Percentiles rank a stretch among this genome's conserved stretches.
Conservation (phyloP, 2,329 filamentous ascomycete genomes). For the Sclerotinia spermophila region DNA sequence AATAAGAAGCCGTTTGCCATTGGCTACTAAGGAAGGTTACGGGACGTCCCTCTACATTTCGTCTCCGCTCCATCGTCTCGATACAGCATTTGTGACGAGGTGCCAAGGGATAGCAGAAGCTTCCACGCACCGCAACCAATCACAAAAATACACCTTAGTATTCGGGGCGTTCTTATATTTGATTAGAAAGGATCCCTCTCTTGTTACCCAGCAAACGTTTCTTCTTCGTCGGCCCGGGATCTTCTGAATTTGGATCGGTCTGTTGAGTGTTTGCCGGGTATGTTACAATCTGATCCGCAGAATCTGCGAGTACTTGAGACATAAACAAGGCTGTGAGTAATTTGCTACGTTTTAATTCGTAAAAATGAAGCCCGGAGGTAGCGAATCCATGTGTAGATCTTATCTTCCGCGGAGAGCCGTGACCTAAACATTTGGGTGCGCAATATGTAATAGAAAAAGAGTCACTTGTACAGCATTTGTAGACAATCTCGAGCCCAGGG, state of each 20-base stretch:
- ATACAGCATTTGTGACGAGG: not conserved
- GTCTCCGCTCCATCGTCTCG: not conserved
- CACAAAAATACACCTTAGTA: not conserved
- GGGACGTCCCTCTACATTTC: not conserved
- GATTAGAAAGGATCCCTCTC: not conserved
- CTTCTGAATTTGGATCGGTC: not conserved
- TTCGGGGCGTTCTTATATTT: not conserved
- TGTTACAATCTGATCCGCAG: conserved; percentile 2
- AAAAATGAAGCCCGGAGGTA: not conserved
- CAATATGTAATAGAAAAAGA: not conserved
- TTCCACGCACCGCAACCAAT: not conserved
- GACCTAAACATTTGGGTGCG: not conserved
- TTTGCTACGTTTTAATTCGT: not conserved
- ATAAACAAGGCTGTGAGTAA: conserved; percentile 3
- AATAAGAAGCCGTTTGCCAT: not conserved
- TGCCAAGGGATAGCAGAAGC: not conserved
- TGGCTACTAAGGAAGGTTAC: not conserved
- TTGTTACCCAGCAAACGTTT: not conserved
- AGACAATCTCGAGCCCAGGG: conserved; percentile 1
- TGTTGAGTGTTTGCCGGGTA: not conserved
- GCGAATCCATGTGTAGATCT: not conserved
- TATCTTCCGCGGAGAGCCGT: not conserved
- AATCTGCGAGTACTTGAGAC: not conserved
- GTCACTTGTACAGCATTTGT: not conserved
- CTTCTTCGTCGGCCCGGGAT: not conserved